Percentiles rank a stretch among this genome's conserved stretches.
Conservation (phyloP, 768 basidiomycete genomes). For the Auricularia sp. region DNA sequence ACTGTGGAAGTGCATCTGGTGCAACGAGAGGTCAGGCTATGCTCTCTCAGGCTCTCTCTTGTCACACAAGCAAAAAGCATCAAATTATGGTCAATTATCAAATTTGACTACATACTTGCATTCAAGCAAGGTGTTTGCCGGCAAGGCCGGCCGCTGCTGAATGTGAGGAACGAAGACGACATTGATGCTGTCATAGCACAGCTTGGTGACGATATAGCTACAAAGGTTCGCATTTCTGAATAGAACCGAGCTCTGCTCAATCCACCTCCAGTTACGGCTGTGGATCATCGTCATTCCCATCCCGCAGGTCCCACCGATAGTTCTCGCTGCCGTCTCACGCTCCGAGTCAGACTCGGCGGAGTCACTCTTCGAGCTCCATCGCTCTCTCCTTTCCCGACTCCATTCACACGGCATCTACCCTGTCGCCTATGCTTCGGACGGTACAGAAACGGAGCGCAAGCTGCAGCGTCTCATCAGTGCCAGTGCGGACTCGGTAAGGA, state of each 20-base stretch:
- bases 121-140: too few species aligned
- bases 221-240: slow-evolving; percentile 11
- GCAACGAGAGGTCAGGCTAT: too few species aligned
- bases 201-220: slow-evolving; percentile 8
- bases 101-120: too few species aligned
- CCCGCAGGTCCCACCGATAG: slow-evolving; percentile 25
- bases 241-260: background rate
- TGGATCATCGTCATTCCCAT: slow-evolving; percentile 25
- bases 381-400: background rate
- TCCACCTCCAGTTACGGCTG: slow-evolving; percentile 22
- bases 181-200: slow-evolving; percentile 11
- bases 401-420: slow-evolving; percentile 14
- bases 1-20: too few species aligned
- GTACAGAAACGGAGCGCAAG: slow-evolving; percentile 22
- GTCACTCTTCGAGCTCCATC: background rate
- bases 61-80: too few species aligned
- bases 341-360: background rate
- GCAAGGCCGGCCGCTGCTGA: too few species aligned
- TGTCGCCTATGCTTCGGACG: slow-evolving; percentile 27
- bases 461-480: slow-evolving; percentile 15
- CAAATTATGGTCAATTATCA: too few species aligned
- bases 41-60: too few species aligned
- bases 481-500: too few species aligned
- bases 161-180: slow-evolving; percentile 9
- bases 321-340: slow-evolving; percentile 20